These are phyloP conservation scores for Cylindrotheca closterium DNA, from an alignment of 108 stramenopile species.

Conservation along the genomic window DNA sequence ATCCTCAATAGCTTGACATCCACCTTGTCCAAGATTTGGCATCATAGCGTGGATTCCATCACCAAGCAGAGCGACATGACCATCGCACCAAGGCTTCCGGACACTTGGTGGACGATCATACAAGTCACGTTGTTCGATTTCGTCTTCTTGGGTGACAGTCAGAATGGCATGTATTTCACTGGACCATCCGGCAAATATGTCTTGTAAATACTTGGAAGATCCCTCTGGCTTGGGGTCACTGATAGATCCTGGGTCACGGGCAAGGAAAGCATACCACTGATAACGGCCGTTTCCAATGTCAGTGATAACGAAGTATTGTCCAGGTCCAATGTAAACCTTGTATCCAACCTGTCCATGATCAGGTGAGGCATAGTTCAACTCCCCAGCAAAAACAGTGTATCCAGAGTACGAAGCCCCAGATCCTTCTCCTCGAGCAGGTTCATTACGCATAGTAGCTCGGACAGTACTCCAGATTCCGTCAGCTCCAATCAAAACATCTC, in stretches of 20 bases:
- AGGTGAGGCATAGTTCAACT: constrained; percentile 53
- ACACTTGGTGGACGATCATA: constrained; percentile 78
- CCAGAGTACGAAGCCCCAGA: constrained; percentile 65
- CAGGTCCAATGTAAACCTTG: constrained; percentile 84
- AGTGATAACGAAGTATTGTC: constrained; percentile 75
- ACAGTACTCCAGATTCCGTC: constrained; percentile 80
- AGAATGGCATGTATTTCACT: constrained; percentile 65
- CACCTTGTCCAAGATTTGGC: constrained; percentile 81
- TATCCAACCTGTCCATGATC: constrained; percentile 74
- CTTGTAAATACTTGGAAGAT: constrained; percentile 46
- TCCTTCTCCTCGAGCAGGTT: constrained; percentile 45
- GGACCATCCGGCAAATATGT: constrained; percentile 63
- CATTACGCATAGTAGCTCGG: constrained; percentile 57
- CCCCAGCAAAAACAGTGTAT: constrained; percentile 79
- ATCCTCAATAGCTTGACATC: constrained; percentile 82
- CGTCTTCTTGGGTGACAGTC: constrained; percentile 57
- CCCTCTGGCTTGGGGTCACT: constrained; percentile 60
- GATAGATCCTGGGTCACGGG: constrained; percentile 49
- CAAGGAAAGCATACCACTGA: constrained; percentile 84
- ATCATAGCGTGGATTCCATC: constrained; percentile 76
- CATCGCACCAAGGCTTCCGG: constrained; percentile 59
- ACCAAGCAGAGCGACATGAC: constrained; percentile 62
- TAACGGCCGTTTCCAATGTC: constrained; percentile 76
- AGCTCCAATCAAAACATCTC: constrained; percentile 78
- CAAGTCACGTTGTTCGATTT: constrained; percentile 76